A percentile compares a stretch with the other conserved stretches of the same genome.
These are phyloP conservation scores for Botrytis galanthina DNA, from an alignment of 2,329 filamentous ascomycete genomes.

Conservation along the genomic window DNA sequence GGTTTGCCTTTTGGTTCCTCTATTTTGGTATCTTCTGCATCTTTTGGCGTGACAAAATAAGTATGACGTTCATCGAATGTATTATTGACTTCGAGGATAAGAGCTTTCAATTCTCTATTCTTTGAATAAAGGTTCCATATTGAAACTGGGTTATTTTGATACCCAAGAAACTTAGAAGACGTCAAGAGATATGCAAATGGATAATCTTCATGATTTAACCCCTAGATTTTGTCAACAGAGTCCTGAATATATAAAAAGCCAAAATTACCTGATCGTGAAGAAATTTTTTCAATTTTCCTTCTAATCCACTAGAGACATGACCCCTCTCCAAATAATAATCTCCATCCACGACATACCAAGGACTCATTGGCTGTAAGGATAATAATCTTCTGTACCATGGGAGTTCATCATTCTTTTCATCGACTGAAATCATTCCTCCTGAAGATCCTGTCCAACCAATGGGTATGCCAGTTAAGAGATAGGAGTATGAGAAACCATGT, in stretches of 20 bases:
- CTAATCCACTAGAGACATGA: slow-evolving; percentile 50
- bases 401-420: slow-evolving; percentile 29
- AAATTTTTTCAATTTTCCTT: slow-evolving; percentile 61
- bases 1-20: slow-evolving; percentile 22
- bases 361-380: slow-evolving; percentile 31
- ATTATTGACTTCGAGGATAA: slow-evolving; percentile 74
- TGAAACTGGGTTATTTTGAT: slow-evolving; percentile 72
- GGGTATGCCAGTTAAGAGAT: slow-evolving; percentile 67
- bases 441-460: slow-evolving; percentile 57
- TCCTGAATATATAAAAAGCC: background rate
- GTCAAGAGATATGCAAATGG: slow-evolving; percentile 70
- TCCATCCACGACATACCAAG: slow-evolving; percentile 57
- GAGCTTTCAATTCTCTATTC: slow-evolving; percentile 55
- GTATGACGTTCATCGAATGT: slow-evolving; percentile 70
- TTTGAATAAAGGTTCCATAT: slow-evolving; percentile 75
- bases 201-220: slow-evolving; percentile 57
- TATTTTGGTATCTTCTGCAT: slow-evolving; percentile 26
- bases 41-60: slow-evolving; percentile 55
- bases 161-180: slow-evolving; percentile 65
- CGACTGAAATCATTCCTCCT: slow-evolving; percentile 56
- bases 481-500: slow-evolving; percentile 68
- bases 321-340: slow-evolving; percentile 61
- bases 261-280: slow-evolving; percentile 52
- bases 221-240: slow-evolving; percentile 43
- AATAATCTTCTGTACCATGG: slow-evolving; percentile 38